Base-by-base conservation (phyloP, 2,329 filamentous ascomycete species). In the Stachybotrys chlorohalonatus region DNA sequence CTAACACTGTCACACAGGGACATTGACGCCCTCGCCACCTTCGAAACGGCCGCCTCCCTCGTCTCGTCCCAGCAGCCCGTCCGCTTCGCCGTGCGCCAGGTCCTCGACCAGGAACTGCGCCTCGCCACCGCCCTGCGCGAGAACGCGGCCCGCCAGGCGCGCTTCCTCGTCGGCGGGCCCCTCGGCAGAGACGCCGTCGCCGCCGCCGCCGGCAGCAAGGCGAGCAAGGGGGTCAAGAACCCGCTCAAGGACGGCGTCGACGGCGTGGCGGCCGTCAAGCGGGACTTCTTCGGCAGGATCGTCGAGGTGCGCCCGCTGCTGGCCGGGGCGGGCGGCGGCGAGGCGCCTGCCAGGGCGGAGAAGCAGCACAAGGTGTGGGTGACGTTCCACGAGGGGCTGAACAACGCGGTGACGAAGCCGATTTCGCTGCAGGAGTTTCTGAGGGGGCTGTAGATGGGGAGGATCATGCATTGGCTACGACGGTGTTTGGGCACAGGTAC, bases 41-140 rank as follows among this genome's bases (percentile, higher is more conserved):
- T 89, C 62, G 85, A 89, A 61, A 90, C 90, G 0, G 81, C 79
- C 7, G 73, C 78, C 2, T 74, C 82, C 5, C 73, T 78, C 5
- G 73, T 81, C 15, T 74, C 78, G 45, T 80, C 82, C 2, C 81
- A 83, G 9, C 84, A 83, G 1, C 90, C 89, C 0, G 90, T 90
- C 0, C 83, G 94, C n/a, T 99, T 90, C 65, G 93, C 93, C 1
- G 87, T 99, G 6, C 85, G 94, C 24, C 93, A 96, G 68, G 92
- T 96, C 8, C 79, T 99, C 1, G 91, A 96, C 64, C 90, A 94
- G 67, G 93, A 97, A 68, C 88, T 93, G 63, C 83, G 83, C 57
- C 90, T 87, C 64, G 86, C 90, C 51, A 80, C 86, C 11, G 74
- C 81, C 32, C 75, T 84, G 39, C 84, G 86, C 13, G 86, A 89